Percentiles rank a stretch among this genome's conserved stretches.
Conservation (phyloP, 176 grass and related monocot species). For the Rhynchospora breviuscula region DNA sequence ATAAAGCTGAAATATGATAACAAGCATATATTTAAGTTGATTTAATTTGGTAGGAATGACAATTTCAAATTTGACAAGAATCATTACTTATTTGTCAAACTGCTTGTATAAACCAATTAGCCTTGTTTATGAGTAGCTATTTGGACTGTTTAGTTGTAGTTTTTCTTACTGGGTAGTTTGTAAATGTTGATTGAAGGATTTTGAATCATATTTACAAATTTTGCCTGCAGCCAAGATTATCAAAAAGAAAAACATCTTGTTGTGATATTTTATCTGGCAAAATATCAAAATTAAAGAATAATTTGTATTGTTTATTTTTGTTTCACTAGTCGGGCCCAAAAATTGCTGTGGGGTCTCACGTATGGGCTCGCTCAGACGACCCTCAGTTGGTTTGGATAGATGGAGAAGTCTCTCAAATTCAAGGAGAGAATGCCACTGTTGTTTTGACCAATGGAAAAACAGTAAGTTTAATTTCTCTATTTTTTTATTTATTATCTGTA, state of each 20-base stretch:
- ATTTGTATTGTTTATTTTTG: background rate
- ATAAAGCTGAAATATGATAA: background rate
- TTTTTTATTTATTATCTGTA: conserved; percentile 19
- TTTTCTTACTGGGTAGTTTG: too few species aligned
- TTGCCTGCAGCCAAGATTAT: too few species aligned
- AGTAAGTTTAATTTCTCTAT: conserved; percentile 36
- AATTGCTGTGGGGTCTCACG: conserved; percentile 81
- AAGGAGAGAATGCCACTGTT: conserved; percentile 59
- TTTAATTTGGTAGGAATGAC: background rate
- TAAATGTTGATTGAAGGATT: too few species aligned
- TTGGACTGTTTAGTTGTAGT: too few species aligned
- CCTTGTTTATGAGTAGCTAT: too few species aligned
- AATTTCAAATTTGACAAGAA: background rate
- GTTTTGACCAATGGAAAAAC: conserved; percentile 72
- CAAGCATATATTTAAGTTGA: background rate
- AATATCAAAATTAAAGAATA: background rate
- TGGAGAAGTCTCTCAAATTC: conserved; percentile 79
- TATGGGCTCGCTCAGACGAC: conserved; percentile 68
- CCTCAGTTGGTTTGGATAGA: conserved; percentile 77
- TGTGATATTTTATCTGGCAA: background rate
- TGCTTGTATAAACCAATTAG: background rate
- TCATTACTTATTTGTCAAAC: background rate
- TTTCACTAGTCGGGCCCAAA: conserved; percentile 31
- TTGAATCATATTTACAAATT: too few species aligned
- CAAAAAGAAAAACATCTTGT: too few species aligned